Evolutionary conservation across 75 land plant species (phyloP).

Genomic region (Pinus tabuliformis): DNA sequence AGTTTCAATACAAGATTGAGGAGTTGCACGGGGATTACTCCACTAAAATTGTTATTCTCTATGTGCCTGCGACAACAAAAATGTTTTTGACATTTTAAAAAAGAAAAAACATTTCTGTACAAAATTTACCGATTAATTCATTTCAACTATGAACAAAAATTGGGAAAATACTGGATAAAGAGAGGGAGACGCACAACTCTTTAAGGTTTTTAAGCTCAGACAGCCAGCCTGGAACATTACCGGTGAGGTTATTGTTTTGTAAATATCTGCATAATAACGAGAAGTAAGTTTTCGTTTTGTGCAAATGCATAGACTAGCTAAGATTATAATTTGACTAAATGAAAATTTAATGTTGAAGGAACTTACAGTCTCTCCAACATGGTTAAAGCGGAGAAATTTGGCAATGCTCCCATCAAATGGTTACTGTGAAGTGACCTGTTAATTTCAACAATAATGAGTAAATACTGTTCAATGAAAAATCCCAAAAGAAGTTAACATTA

Average conservation of each 20-base stretch:
- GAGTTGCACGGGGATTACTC: not conserved
- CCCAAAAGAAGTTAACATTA: too few relatives aligned
- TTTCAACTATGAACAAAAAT: not conserved
- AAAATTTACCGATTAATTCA: not conserved
- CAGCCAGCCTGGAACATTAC: not conserved
- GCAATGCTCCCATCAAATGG: not conserved
- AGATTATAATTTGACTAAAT: too few relatives aligned
- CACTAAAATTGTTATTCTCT: conserved; percentile 5
- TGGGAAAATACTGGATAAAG: too few relatives aligned
- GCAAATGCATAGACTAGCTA: too few relatives aligned
- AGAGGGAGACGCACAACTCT: not conserved
- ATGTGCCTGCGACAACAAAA: not conserved
- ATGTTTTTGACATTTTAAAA: too few relatives aligned
- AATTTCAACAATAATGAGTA: not conserved
- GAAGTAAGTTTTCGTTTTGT: not conserved
- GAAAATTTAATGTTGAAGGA: too few relatives aligned
- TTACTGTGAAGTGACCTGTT: not conserved
- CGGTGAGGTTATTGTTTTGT: not conserved
- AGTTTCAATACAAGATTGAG: not conserved
- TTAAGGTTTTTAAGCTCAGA: not conserved
- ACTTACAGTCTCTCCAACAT: not conserved
- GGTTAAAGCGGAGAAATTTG: not conserved
- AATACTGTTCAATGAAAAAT: too few relatives aligned
- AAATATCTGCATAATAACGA: not conserved
- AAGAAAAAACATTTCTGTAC: too few relatives aligned